phyloP scores from a whole-genome alignment of 1,284 basidiomycete genomes.

The Vanrija sp. region DNA sequence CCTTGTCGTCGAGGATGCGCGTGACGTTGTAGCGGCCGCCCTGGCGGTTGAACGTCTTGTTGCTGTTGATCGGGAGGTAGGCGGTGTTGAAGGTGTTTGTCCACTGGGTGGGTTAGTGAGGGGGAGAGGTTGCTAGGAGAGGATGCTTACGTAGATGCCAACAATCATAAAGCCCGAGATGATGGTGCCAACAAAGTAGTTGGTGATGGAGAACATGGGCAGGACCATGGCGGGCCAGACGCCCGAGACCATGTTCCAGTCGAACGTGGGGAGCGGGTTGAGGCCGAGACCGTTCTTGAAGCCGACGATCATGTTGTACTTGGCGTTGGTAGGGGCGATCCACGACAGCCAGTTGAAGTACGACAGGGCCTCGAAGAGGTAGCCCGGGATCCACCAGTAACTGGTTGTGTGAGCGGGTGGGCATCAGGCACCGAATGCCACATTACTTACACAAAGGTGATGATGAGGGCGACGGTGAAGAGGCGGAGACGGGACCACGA shows the following conservation, averaged over 20 bases:
- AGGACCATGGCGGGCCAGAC: conserved; percentile 22
- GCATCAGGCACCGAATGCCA: background rate
- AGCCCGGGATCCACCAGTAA: conserved; percentile 50
- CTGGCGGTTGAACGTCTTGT: conserved; percentile 25
- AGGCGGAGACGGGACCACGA: conserved; percentile 41
- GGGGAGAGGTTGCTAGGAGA: too few relatives aligned
- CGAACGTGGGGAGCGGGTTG: conserved; percentile 39
- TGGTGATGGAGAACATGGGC: conserved; percentile 19
- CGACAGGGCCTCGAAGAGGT: conserved; percentile 50
- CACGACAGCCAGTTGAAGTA: conserved; percentile 61
- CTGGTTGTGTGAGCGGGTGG: background rate
- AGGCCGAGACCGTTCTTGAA: conserved; percentile 35
- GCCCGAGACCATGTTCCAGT: conserved; percentile 27
- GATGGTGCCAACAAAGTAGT: conserved; percentile 29
- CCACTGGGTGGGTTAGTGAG: conserved; percentile 1
- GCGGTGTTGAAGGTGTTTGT: conserved; percentile 29
- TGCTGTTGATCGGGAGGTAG: conserved; percentile 37
- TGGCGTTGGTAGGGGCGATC: conserved; percentile 52
- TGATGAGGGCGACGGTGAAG: conserved; percentile 38
- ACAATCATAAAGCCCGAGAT: conserved; percentile 20
- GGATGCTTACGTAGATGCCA: background rate
- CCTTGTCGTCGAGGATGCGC: conserved; percentile 14
- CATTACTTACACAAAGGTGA: conserved; percentile 37
- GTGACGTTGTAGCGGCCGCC: conserved; percentile 53
- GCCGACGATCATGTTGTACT: conserved; percentile 24